Evolutionary conservation across 192 early-diverging fungal species (phyloP), one percentile per base, ranked within the genome.

Genomic region (Diversispora eburnea): DNA sequence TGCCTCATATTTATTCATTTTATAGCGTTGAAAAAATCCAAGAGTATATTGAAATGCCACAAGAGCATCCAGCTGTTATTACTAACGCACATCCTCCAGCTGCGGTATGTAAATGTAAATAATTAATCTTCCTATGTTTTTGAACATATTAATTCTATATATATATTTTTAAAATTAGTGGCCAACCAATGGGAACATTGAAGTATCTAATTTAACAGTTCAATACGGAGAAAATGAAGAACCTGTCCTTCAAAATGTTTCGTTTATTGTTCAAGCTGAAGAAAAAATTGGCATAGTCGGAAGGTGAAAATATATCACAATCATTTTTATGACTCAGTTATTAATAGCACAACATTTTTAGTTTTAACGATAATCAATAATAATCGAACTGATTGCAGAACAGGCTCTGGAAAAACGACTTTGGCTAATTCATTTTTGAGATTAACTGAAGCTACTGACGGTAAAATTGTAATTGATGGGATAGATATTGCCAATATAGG

Each of bases 241-340:
- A 15, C 90, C 87, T 5, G 95, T 97, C 1, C 83, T 98, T 13
- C 92, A 89, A 60, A 77, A 82, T 20, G 79, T 99, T 41, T 86
- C 86, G 4, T 86, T 96, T 64, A 49, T 48, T 3, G 88, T 95
- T 54, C 77, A 81, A 0, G 80, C 88, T 1, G 73, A 79, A 39
- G 86, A 87, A 77, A 96, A 94, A 77, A 93, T 98, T 80, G 96
- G 95, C n/a, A 89, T 98, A 15, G 94, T 96, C 13, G 95, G 96
- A 12, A 76, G 67, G 67, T 52, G 61, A 49, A 62, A n/a, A 15
- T 52, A 22, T 33, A 33, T 33, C 41, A 49, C 20, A 42, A 12
- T 20, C n/a, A 15, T 10, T 48, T 47, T 65, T 33, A 56, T 52
- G 5, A 1, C 9, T 20, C 33, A 9, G 7, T 52, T 1, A 71